These are phyloP conservation scores for Capronia americana DNA, from an alignment of 2,329 filamentous ascomycete genomes.

Conservation along the genomic window DNA sequence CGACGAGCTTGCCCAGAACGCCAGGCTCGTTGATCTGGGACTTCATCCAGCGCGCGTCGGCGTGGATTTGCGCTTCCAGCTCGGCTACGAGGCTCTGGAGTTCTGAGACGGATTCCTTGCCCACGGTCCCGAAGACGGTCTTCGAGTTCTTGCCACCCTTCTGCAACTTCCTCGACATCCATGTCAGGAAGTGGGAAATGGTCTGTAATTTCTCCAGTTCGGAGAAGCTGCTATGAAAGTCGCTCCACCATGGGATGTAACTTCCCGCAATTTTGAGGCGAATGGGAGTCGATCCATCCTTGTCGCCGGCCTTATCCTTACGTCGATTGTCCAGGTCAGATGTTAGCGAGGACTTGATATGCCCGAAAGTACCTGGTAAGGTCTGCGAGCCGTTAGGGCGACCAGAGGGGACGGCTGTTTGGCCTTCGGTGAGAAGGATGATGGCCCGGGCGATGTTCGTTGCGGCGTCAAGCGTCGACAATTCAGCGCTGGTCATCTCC, in stretches of 20 bases:
- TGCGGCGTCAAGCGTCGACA: constrained; percentile 16
- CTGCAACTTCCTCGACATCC: constrained; percentile 26
- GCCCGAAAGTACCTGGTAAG: constrained; percentile 9
- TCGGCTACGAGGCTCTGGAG: constrained; percentile 24
- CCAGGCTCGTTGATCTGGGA: constrained; percentile 48
- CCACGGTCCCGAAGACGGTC: constrained; percentile 1
- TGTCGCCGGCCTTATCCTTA: neutral
- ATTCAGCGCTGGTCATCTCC: constrained; percentile 34
- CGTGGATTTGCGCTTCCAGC: constrained; percentile 44
- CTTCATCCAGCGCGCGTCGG: constrained; percentile 48
- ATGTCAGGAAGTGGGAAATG: constrained; percentile 44
- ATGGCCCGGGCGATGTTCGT: constrained; percentile 20
- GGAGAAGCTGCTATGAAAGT: constrained; percentile 48
- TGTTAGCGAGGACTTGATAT: constrained; percentile 23
- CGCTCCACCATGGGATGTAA: constrained; percentile 48
- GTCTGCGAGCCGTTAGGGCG: neutral
- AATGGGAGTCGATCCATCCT: neutral
- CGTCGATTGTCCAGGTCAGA: constrained; percentile 11
- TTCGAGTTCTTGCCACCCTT: constrained; percentile 21
- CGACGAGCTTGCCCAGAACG: constrained; percentile 51
- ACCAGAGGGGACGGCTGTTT: neutral
- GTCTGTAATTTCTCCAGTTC: constrained; percentile 52
- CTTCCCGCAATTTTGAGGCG: constrained; percentile 29
- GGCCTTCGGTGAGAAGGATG: constrained; percentile 15
- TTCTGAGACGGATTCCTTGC: constrained; percentile 19